Conservation (phyloP, 2,329 filamentous ascomycete genomes). For the Arthrobotrys sinensis region DNA sequence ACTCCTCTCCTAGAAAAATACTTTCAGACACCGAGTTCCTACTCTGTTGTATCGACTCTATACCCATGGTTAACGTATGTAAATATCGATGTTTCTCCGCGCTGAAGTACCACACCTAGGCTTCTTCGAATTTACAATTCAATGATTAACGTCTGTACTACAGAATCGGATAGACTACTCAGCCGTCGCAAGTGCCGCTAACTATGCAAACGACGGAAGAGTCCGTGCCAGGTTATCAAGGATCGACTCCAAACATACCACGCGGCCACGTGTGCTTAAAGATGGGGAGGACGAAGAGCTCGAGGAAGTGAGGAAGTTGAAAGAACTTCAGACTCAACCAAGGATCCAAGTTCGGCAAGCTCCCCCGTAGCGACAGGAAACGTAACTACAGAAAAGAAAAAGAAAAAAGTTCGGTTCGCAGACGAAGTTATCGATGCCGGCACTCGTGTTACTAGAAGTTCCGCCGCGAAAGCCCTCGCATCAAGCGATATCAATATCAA, state of each 20-base stretch:
- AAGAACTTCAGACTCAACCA: neutral
- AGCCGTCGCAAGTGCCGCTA: conserved; percentile 39
- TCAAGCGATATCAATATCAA: neutral
- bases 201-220: conserved; percentile 18
- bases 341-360: neutral
- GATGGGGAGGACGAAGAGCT: neutral
- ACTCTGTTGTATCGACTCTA: conserved; percentile 33
- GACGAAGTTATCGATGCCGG: neutral
- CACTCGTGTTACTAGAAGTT: conserved; percentile 17
- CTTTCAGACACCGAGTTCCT: conserved; percentile 36
- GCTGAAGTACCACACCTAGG: too few species aligned
- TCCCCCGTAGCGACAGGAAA: neutral
- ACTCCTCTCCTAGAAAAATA: neutral
- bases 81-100: neutral
- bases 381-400: neutral
- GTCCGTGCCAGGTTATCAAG: conserved; percentile 30
- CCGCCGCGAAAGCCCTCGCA: neutral
- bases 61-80: conserved; percentile 6
- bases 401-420: neutral
- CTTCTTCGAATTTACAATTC: too few species aligned
- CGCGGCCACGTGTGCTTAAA: neutral
- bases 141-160: neutral
- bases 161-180: conserved; percentile 29
- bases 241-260: conserved; percentile 13
- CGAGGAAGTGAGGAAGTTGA: neutral